Evolutionary conservation across 208 protist genomes (phyloP).

Genomic region (Acanthamoeba polyphaga): DNA sequence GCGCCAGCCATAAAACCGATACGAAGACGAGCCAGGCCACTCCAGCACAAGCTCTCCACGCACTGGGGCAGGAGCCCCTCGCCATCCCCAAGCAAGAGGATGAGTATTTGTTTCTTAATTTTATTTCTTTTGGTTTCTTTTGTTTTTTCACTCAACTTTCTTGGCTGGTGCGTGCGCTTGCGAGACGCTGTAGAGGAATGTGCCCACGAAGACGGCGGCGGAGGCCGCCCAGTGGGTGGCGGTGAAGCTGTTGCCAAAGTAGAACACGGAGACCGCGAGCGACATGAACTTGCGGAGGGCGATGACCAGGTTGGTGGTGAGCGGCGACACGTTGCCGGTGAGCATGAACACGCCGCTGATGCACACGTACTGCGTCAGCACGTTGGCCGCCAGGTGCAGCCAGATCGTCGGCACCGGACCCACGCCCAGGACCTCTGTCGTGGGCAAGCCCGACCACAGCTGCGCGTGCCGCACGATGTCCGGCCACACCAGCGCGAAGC

Average conservation of each 20-base stretch:
- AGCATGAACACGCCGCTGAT: slow-evolving; percentile 75
- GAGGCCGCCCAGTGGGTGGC: slow-evolving; percentile 37
- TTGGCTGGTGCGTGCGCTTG: neutral
- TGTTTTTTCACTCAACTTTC: neutral
- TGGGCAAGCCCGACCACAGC: slow-evolving; percentile 3
- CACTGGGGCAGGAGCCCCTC: too few species aligned
- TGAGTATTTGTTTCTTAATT: too few species aligned
- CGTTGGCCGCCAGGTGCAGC: slow-evolving; percentile 48
- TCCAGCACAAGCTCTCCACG: too few species aligned
- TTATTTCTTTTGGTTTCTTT: too few species aligned
- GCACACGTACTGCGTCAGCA: slow-evolving; percentile 74
- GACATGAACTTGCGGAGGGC: slow-evolving; percentile 57
- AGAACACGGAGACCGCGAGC: slow-evolving; percentile 46
- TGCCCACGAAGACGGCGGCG: slow-evolving; percentile 58
- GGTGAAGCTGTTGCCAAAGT: slow-evolving; percentile 71
- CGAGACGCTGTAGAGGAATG: slow-evolving; percentile 64
- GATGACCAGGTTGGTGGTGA: slow-evolving; percentile 62
- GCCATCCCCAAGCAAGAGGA: too few species aligned
- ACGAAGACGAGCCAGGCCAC: too few species aligned
- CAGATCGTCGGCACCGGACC: slow-evolving; percentile 41
- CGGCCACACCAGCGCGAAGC: neutral
- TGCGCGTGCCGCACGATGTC: slow-evolving; percentile 30
- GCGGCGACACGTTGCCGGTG: slow-evolving; percentile 27
- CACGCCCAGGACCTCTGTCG: slow-evolving; percentile 7
- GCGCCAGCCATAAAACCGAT: too few species aligned